Percentiles rank a stretch among this genome's conserved stretches.
These are phyloP conservation scores for Mucor plumbeus DNA, from an alignment of 371 early-diverging fungal genomes.

Conservation along the genomic window DNA sequence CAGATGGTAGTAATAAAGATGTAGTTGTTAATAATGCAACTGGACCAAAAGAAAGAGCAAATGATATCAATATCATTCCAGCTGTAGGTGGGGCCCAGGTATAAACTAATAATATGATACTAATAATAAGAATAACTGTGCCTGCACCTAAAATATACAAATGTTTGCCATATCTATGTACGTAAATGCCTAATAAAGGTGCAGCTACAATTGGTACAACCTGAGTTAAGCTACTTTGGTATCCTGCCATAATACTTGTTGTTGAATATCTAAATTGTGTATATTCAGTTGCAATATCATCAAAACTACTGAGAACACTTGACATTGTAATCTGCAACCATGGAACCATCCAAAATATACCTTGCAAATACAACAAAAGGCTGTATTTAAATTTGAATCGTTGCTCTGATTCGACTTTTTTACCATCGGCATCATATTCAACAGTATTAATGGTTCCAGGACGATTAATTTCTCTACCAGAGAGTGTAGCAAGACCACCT, in stretches of 20 bases:
- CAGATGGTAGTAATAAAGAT: slow-evolving; percentile 45
- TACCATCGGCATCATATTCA: background rate
- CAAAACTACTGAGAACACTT: slow-evolving; percentile 53
- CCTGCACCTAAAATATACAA: slow-evolving; percentile 35
- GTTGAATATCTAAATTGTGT: slow-evolving; percentile 49
- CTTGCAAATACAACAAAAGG: slow-evolving; percentile 37
- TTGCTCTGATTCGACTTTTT: background rate
- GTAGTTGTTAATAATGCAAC: slow-evolving; percentile 48
- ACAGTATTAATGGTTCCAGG: slow-evolving; percentile 11
- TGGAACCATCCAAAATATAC: slow-evolving; percentile 53
- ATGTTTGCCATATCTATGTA: slow-evolving; percentile 58
- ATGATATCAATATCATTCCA: slow-evolving; percentile 54
- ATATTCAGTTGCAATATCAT: slow-evolving; percentile 53
- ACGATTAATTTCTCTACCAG: slow-evolving; percentile 39
- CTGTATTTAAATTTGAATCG: slow-evolving; percentile 29
- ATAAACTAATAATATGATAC: slow-evolving; percentile 42
- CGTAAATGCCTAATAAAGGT: slow-evolving; percentile 56
- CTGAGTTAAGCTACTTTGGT: slow-evolving; percentile 60
- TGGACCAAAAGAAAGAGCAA: slow-evolving; percentile 51
- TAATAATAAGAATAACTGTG: slow-evolving; percentile 35
- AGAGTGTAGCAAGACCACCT: slow-evolving; percentile 37
- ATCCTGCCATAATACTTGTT: slow-evolving; percentile 51
- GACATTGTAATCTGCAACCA: slow-evolving; percentile 52
- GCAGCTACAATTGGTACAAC: slow-evolving; percentile 57
- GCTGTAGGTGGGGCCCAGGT: slow-evolving; percentile 44